A percentile compares a stretch with the other conserved stretches of the same genome.
Conservation (phyloP, 257 asterid genomes). For the Solanum bulbocastanum region DNA sequence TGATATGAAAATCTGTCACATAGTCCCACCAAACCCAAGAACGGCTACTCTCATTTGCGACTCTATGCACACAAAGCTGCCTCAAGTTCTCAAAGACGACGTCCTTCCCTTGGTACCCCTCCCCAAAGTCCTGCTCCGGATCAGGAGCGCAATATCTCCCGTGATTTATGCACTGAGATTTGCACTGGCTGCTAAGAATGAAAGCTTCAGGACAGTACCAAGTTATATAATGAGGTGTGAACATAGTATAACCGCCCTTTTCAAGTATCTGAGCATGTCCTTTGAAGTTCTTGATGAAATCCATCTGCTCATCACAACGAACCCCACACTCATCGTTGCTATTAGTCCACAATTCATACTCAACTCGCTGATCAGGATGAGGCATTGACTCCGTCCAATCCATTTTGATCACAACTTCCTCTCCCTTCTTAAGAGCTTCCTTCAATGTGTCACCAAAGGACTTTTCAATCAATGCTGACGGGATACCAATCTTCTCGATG, state of each 20-base stretch:
- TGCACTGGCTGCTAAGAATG: constrained; percentile 55
- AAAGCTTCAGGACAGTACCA: constrained; percentile 85
- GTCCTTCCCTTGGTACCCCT: constrained; percentile 78
- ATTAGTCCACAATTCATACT: constrained; percentile 80
- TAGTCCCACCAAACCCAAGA: constrained; percentile 96
- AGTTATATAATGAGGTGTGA: constrained; percentile 82
- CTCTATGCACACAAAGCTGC: constrained; percentile 82
- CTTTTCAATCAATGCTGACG: constrained; percentile 61
- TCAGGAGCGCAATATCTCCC: constrained; percentile 93
- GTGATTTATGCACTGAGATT: constrained; percentile 78
- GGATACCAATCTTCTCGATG: constrained; percentile 65
- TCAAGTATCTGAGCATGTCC: constrained; percentile 89
- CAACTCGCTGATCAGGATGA: constrained; percentile 77
- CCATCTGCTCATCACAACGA: constrained; percentile 86
- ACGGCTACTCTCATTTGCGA: constrained; percentile 48
- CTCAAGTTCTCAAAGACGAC: constrained; percentile 73
- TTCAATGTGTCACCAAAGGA: constrained; percentile 49
- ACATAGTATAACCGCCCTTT: constrained; percentile 66
- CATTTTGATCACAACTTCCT: constrained; percentile 46
- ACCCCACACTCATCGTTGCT: constrained; percentile 87
- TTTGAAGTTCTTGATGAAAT: constrained; percentile 54
- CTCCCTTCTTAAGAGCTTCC: constrained; percentile 37
- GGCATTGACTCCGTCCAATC: constrained; percentile 95
- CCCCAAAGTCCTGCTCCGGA: constrained; percentile 65
- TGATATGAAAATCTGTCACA: constrained; percentile 76